A percentile compares a stretch with the other conserved stretches of the same genome.
phyloP scores from a whole-genome alignment of 768 basidiomycete genomes.

The Trametes gibbosa region DNA sequence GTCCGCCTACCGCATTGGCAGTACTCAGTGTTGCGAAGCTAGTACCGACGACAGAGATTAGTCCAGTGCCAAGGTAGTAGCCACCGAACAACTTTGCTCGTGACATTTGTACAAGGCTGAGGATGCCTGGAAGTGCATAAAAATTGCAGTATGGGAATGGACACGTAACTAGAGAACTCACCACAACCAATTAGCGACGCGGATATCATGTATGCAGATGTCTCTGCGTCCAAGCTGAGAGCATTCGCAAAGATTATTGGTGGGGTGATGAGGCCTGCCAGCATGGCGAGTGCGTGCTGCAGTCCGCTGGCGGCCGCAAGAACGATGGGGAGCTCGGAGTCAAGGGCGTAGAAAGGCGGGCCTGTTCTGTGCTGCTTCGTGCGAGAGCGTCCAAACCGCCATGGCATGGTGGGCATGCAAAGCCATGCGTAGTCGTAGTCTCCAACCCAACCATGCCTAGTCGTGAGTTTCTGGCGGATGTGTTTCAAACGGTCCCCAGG shows the following conservation, averaged over 20 bases:
- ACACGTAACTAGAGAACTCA: conserved; percentile 34
- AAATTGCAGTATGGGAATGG: no score
- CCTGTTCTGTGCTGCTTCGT: conserved; percentile 27
- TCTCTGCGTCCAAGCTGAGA: conserved; percentile 54
- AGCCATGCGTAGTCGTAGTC: conserved; percentile 77
- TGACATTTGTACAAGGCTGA: conserved; percentile 80
- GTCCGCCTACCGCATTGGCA: conserved; percentile 53
- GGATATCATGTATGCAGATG: conserved; percentile 76
- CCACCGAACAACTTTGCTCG: conserved; percentile 55
- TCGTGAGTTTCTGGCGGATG: conserved; percentile 40
- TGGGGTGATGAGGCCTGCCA: conserved; percentile 78
- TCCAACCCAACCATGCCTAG: conserved; percentile 74
- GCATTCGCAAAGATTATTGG: conserved; percentile 76
- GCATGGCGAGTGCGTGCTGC: conserved; percentile 79
- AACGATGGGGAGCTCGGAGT: conserved; percentile 68
- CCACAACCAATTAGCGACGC: conserved; percentile 79
- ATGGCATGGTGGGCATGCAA: conserved; percentile 68
- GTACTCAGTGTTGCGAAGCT: conserved; percentile 78
- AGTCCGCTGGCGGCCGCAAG: conserved; percentile 73
- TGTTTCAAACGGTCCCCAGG: conserved; percentile 13
- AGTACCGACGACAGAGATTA: conserved; percentile 79
- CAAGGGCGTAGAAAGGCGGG: conserved; percentile 75
- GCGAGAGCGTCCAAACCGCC: conserved; percentile 31
- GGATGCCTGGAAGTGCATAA: conserved; percentile 45
- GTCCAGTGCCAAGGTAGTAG: conserved; percentile 76